These are phyloP conservation scores for Jasminum sambac DNA, from an alignment of 257 asterid species.

Conservation along the genomic window DNA sequence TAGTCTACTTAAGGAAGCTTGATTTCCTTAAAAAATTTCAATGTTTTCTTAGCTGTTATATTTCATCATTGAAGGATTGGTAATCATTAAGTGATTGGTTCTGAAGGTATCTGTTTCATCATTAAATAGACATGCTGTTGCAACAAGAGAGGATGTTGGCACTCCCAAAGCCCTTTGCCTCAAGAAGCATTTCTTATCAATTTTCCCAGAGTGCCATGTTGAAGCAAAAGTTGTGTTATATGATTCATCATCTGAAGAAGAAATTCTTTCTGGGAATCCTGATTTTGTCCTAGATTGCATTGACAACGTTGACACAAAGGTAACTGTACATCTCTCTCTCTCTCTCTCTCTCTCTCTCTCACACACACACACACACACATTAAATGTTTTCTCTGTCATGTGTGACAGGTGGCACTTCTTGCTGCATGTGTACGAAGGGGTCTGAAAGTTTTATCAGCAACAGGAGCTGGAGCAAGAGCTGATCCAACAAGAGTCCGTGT, in stretches of 20 bases:
- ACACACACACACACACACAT: not conserved
- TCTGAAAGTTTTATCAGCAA: slow-evolving; percentile 88
- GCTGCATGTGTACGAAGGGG: slow-evolving; percentile 94
- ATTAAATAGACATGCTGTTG: slow-evolving; percentile 95
- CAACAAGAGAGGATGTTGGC: slow-evolving; percentile 96
- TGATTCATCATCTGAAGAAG: slow-evolving; percentile 89
- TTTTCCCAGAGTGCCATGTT: slow-evolving; percentile 86
- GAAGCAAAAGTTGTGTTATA: slow-evolving; percentile 81
- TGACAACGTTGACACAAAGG: slow-evolving; percentile 97
- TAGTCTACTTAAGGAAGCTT: slow-evolving; percentile 18
- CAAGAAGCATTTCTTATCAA: slow-evolving; percentile 74
- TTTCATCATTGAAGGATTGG: slow-evolving; percentile 10
- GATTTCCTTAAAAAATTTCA: slow-evolving; percentile 17
- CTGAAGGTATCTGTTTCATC: slow-evolving; percentile 93
- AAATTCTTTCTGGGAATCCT: slow-evolving; percentile 85
- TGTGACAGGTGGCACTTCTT: slow-evolving; percentile 82
- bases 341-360: slow-evolving; percentile 4
- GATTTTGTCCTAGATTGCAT: slow-evolving; percentile 93
- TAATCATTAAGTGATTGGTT: slow-evolving; percentile 26
- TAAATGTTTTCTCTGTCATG: slow-evolving; percentile 25
- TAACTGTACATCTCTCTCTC: slow-evolving; percentile 22
- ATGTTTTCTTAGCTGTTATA: not conserved
- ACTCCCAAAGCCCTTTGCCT: slow-evolving; percentile 83
- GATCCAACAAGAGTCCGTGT: slow-evolving; percentile 97
- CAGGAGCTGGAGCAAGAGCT: slow-evolving; percentile 99